Base-by-base conservation (phyloP, 805 yeast genomes). In the Starmerella sirachaensis region DNA sequence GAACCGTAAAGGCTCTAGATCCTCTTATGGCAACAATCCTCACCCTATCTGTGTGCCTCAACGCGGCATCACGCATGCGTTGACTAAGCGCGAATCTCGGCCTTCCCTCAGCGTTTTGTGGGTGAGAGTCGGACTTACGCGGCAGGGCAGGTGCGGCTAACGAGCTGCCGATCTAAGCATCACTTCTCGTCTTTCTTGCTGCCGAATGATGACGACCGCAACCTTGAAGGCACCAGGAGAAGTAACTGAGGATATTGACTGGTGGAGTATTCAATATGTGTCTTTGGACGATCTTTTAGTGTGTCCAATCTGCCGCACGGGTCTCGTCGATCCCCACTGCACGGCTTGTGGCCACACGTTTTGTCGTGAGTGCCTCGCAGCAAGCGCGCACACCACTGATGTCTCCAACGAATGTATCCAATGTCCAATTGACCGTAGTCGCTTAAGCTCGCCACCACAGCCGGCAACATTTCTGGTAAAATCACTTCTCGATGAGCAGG, bases 261-360 rank as follows among this genome's bases (percentile, higher is more conserved):
- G 51, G 48, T 49, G 57, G 55, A 33, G 42, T 13, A 40, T 56
- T 27, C 50, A 50, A 9, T 57, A 56, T 36, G 48, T 39, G 13
- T 37, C 33, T 5, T 29, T 34, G 12, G 46, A 44, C 30, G 55
- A 56, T 28, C 57, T 55, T 33, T 51, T 56, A 17, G 32, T 46
- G 6, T 70, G 85, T 47, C 82, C 84, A 3, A 71, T 77, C n/a
- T 77, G 85, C 54, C 76, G 72, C 42, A 67, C 68, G 27, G 79
- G 80, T 5, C 70, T 77, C 44, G 63, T 73, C 6, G 63, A 64
- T 24, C 84, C 85, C 1, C 60, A 67, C 44, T 69, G 76, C 5
- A 78, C 84, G 1, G 54, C 63, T 1, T 77, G 85, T 57, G 79
- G 80, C 1, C 84, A 77, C 51, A 73, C 79, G 0, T 77, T 76